phyloP scores from a whole-genome alignment of 2,329 filamentous ascomycete species.

The Mycosphaerella sp. region DNA sequence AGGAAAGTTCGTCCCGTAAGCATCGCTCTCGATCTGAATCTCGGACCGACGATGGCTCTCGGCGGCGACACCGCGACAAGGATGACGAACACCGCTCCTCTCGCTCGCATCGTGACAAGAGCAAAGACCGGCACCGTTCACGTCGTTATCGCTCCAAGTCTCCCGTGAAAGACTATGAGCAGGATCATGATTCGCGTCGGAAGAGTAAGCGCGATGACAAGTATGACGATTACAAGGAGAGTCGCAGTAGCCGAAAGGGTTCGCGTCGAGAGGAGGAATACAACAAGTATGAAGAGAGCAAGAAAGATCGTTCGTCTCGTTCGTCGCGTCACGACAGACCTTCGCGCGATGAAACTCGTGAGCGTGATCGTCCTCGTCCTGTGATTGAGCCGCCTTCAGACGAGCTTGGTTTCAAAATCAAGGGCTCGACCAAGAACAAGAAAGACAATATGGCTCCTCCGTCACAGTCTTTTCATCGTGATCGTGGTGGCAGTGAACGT shows the following conservation, averaged over 20 bases:
- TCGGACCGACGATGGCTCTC: conserved; percentile 50
- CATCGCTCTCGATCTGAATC: conserved; percentile 61
- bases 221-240: conserved; percentile 24
- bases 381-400: conserved; percentile 26
- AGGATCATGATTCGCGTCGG: conserved; percentile 27
- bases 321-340: conserved; percentile 38
- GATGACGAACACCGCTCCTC: conserved; percentile 40
- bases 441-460: conserved; percentile 27
- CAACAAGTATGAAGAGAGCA: conserved; percentile 41
- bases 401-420: conserved; percentile 46
- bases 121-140: conserved; percentile 37
- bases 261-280: conserved; percentile 47
- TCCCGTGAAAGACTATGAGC: conserved; percentile 26
- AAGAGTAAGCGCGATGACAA: conserved; percentile 36
- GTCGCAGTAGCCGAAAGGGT: conserved; percentile 33
- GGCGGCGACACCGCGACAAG: conserved; percentile 52
- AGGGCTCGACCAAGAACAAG: conserved; percentile 32
- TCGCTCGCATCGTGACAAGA: conserved; percentile 43
- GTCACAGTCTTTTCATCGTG: conserved; percentile 13
- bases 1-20: conserved; percentile 39
- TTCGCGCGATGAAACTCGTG: conserved; percentile 31
- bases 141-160: conserved; percentile 41
- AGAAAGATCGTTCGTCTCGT: conserved; percentile 38
- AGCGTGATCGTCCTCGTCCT: conserved; percentile 18
- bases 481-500: conserved; percentile 13